Percentiles rank a stretch among this genome's conserved stretches.
Conservation (phyloP, 1,284 basidiomycete genomes). For the Mycena citricolor region DNA sequence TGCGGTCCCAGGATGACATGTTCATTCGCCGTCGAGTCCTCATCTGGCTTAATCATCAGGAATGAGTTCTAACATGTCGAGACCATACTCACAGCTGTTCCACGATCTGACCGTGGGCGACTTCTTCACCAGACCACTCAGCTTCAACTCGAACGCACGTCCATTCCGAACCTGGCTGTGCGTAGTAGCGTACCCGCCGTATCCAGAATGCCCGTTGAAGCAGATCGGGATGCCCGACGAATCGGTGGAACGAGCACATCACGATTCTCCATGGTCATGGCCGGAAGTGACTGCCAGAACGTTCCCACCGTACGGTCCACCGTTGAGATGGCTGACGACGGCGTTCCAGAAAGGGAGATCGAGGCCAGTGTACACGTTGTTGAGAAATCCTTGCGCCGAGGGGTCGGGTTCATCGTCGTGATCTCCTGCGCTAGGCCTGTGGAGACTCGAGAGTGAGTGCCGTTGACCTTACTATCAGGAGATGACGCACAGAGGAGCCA, state of each 20-base stretch:
- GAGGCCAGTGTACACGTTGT: slow-evolving; percentile 17
- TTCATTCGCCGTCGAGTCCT: slow-evolving; percentile 14
- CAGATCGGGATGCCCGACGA: slow-evolving; percentile 21
- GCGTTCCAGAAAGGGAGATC: slow-evolving; percentile 22
- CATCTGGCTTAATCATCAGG: slow-evolving; percentile 8
- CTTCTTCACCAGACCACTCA: slow-evolving; percentile 4
- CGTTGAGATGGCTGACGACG: slow-evolving; percentile 12
- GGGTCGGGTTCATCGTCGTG: slow-evolving; percentile 24
- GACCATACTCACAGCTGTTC: slow-evolving; percentile 18
- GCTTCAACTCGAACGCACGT: slow-evolving; percentile 16
- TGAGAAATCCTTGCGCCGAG: slow-evolving; percentile 20
- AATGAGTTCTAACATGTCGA: neutral
- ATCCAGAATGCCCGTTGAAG: slow-evolving; percentile 23
- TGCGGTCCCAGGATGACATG: slow-evolving; percentile 19
- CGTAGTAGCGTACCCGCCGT: slow-evolving; percentile 19
- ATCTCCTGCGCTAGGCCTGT: slow-evolving; percentile 13
- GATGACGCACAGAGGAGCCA: slow-evolving; percentile 15
- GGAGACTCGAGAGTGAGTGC: neutral
- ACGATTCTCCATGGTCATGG: slow-evolving; percentile 23
- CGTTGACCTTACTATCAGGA: no score
- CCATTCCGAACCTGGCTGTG: slow-evolving; percentile 19
- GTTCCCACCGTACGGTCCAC: slow-evolving; percentile 5
- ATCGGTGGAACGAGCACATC: slow-evolving; percentile 17
- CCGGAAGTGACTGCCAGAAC: slow-evolving; percentile 22
- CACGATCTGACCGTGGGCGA: slow-evolving; percentile 18